Base-by-base conservation (phyloP, 2,329 filamentous ascomycete species). In the Cryoendolithus antarcticus region DNA sequence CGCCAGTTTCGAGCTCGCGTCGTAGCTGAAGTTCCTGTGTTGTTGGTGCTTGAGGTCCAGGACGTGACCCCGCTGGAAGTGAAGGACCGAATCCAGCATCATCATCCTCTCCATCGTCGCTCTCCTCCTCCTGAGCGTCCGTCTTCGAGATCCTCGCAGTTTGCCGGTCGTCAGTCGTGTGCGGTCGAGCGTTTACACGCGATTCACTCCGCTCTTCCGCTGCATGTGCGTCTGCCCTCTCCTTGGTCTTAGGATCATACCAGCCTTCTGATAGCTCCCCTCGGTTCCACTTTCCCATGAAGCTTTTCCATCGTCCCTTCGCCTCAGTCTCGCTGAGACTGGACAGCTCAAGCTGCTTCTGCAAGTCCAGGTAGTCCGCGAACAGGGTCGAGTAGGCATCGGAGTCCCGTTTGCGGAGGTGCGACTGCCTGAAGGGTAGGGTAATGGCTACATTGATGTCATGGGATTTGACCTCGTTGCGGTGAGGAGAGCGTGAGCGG, bases 241-340 rank as follows among this genome's bases (percentile, higher is more conserved):
- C 59, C 44, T 84, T 75, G 47, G 77, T 82, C 42, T 73, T 73
- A 6, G 86, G 82, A 55, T 93, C 85, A 62, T 96, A 98, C 89
- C 89, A 98, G 34, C 85, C 85, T 60, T 89, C 81, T 4, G 83
- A 81, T 46, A 96, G 68, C 63, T 89, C 84, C 55, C 79, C 81
- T 52, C 77, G 75, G 65, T 98, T 98, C 89, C 91, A 98, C 68
- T 86, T 89, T 3, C 74, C 70, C 9, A 89, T 60, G 53, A 96
- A 98, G 57, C 86, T 89, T 70, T 94, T 94, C 86, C 89, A 98
- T 40, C 89, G 69, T 1, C 88, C 86, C 47, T 72, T 80, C 1
- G 78, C 62, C 57, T 95, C 88, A n/a, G 74, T 71, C 46, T 85
- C 79, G 40, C 77, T 72, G 48, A 96, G 67, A 7, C 74, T 71